Conservation (phyloP, 371 early-diverging fungal genomes). For the Rhizopus arrhizus region DNA sequence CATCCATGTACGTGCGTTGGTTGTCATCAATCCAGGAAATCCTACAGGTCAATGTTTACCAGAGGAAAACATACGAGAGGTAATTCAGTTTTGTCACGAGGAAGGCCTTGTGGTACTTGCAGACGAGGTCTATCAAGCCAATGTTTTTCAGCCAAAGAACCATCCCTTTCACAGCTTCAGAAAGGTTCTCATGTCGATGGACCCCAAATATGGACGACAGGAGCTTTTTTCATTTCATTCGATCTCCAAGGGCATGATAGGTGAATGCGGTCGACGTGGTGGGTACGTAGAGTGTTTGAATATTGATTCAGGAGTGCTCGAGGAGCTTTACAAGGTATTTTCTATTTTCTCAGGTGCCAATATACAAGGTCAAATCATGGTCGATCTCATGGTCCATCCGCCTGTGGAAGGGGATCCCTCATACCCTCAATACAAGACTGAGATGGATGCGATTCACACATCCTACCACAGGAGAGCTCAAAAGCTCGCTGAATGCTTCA, state of each 20-base stretch:
- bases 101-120: conserved; percentile 83
- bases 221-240: conserved; percentile 95
- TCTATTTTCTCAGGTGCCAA: conserved; percentile 92
- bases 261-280: conserved; percentile 97
- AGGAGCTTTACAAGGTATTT: conserved; percentile 90
- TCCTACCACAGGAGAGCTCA: conserved; percentile 82
- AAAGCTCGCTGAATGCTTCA: conserved; percentile 78
- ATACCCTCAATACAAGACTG: conserved; percentile 73
- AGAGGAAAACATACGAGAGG: conserved; percentile 76
- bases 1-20: conserved; percentile 87
- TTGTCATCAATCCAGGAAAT: conserved; percentile 96
- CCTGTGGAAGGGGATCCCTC: conserved; percentile 81
- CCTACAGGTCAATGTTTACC: conserved; percentile 91
- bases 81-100: conserved; percentile 78
- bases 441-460: conserved; percentile 75
- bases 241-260: conserved; percentile 96
- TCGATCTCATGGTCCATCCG: conserved; percentile 93
- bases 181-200: conserved; percentile 62
- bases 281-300: conserved; percentile 95
- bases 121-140: conserved; percentile 96
- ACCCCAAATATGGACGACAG: conserved; percentile 17
- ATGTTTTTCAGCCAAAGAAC: conserved; percentile 76
- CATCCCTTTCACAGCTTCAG: conserved; percentile 93
- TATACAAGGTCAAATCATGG: conserved; percentile 81
- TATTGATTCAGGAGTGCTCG: conserved; percentile 73